Evolutionary conservation across 495 filamentous ascomycete species (phyloP).

Genomic region (Sordaria brevicollis): DNA sequence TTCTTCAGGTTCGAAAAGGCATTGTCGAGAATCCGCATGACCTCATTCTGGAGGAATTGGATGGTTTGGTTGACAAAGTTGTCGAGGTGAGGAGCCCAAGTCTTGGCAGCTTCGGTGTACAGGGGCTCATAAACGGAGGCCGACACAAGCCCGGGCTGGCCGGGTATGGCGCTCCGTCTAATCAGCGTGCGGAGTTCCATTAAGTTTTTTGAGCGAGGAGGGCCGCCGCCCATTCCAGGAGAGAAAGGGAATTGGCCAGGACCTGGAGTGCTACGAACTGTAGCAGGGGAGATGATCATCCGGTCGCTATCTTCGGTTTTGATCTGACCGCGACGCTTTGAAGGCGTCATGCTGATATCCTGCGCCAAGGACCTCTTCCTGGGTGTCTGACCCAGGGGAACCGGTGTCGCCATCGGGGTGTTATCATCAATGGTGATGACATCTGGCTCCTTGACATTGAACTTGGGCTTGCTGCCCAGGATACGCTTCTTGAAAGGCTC

Average conservation of each 20-base stretch:
- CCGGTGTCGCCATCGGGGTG: conserved; percentile 14
- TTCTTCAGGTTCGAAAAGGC: conserved; percentile 28
- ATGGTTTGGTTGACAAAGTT: conserved; percentile 27
- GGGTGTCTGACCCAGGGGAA: not conserved
- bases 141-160: conserved; percentile 34
- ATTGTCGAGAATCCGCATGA: conserved; percentile 20
- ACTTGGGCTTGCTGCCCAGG: conserved; percentile 33
- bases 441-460: conserved; percentile 18
- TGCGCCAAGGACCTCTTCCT: conserved; percentile 9
- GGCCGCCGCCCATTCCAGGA: not conserved
- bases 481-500: conserved; percentile 26
- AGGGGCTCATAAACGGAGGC: conserved; percentile 30
- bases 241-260: not conserved
- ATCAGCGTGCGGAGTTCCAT: conserved; percentile 29
- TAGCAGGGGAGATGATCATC: not conserved
- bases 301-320: conserved; percentile 10
- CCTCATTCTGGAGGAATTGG: conserved; percentile 17
- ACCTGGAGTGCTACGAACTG: not conserved
- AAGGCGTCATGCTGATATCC: not conserved
- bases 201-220: conserved; percentile 7
- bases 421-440: conserved; percentile 18
- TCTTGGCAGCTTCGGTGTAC: conserved; percentile 23
- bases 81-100: conserved; percentile 25
- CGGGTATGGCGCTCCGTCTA: conserved; percentile 24
- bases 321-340: conserved; percentile 1